These are phyloP conservation scores for Phytopythium chamaehyphon DNA, from an alignment of 352 stramenopile species.

Conservation along the genomic window DNA sequence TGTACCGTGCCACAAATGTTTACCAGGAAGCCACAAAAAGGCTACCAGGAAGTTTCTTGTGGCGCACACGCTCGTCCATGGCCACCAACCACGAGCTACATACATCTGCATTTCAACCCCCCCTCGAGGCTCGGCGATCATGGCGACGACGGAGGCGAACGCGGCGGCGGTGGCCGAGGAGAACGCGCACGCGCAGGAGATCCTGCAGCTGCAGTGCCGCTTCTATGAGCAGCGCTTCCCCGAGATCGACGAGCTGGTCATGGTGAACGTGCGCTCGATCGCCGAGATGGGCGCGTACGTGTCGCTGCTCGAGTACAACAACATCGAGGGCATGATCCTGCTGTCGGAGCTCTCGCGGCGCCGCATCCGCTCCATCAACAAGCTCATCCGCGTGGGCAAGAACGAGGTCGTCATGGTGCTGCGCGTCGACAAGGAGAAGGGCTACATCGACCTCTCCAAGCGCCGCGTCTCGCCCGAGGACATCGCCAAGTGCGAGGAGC, in stretches of 20 bases:
- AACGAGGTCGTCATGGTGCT: conserved; percentile 99
- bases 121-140: too few relatives aligned
- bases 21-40: too few relatives aligned
- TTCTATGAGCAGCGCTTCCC: conserved; percentile 94
- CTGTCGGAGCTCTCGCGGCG: conserved; percentile 97
- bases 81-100: neutral
- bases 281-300: conserved; percentile 99
- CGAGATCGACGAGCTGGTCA: conserved; percentile 98
- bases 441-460: conserved; percentile 99
- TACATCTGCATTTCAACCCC: too few relatives aligned
- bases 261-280: conserved; percentile 95
- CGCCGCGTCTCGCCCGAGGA: conserved; percentile 98
- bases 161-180: conserved; percentile 33
- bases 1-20: neutral
- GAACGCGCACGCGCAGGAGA: conserved; percentile 50
- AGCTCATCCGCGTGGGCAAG: conserved; percentile 99
- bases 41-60: conserved; percentile 8
- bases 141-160: conserved; percentile 21
- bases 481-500: conserved; percentile 98
- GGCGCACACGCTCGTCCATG: conserved; percentile 1
- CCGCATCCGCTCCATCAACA: conserved; percentile 99
- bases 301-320: conserved; percentile 99
- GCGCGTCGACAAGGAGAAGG: conserved; percentile 99
- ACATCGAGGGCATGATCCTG: conserved; percentile 99
- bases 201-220: conserved; percentile 80